Evolutionary conservation across 148 eudicot species (phyloP), one percentile per base, ranked within the genome.

Genomic region (Spergularia marina): DNA sequence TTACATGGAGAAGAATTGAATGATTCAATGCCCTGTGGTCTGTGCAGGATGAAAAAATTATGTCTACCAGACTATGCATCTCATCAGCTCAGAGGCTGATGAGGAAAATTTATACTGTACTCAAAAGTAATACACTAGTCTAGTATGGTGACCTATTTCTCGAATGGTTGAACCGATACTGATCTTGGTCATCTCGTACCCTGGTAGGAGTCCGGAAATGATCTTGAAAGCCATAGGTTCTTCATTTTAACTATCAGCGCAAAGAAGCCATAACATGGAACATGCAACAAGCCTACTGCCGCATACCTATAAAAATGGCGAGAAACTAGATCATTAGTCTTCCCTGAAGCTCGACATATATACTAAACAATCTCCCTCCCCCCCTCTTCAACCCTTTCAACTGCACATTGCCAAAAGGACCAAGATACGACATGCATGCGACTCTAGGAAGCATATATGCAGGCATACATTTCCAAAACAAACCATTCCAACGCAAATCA

Each of bases 261-360:
- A 56, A 85, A 86, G 52, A 84, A 10, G 39, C 88, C 89, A 68
- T 71, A 94, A 80, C 89, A 88, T 23, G 90, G 98, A 66, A 94
- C 54, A 71, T 82, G 90, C 70, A 91, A 53, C 76, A 86, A 63
- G 18, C 90, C 93, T 18, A 92, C 85, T 9, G 78, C 85, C 47
- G 80, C 47, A 41, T 90, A 92, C 96, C 98, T 92, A 86, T 51
- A 78, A 53, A 66, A 52, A 18, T 54, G 18, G 56, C 39, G 59
- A 75, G 59, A 75, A 77, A 36, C 55, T 39, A 13, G 10, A 25
- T 71, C 52, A 66, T 52, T 12, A 66, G 56, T 41, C 4, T 7
- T 16, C 39, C 34, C 2, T 12, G n/a, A 61, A 0, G 36, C 12
- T 52, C 52, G 40, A 62, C 23, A 67, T 0, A 20, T 25, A 11